Evolutionary conservation across 2,329 filamentous ascomycete species (phyloP), one percentile per base, ranked within the genome.

Genomic region (Camptophora hylomeconis): DNA sequence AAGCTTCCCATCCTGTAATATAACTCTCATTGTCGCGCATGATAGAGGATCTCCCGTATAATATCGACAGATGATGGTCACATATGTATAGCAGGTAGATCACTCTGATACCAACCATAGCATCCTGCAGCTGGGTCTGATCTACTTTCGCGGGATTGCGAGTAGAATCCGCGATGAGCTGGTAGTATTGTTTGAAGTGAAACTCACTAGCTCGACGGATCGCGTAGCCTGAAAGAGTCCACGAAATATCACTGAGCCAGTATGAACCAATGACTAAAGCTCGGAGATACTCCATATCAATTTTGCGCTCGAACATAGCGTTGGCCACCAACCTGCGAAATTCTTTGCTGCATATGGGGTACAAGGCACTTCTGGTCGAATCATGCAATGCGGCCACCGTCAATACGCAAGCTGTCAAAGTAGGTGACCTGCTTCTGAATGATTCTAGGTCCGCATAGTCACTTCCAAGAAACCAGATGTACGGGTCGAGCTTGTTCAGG

Each of bases 191-290:
- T 23, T 58, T 55, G 14, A 60, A 44, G 23, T 53, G 54, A 18
- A 51, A 55, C 33, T 60, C 56, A 3, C 54, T 60, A 5, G 58
- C 56, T 23, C 56, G 45, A 11, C 58, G 52, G 24, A 61, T 56
- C 1, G 56, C 56, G 38, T 58, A 54, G 3, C 56, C 56, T n/a
- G 51, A 54, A 3, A 61, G 41, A 3, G 52, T 60, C 49, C 57
- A 57, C 1, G 56, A 59, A 10, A 68, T 58, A 41, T 70, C 64
- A 13, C 61, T 61, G 6, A 70, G 54, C 66, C 66, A 70, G 38
- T 67, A 69, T 4, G 64, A 61, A 5, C 59, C 65, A 23, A 69
- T 63, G 36, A 65, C 68, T 26, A 70, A 47, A 2, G 63, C 66
- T 17, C 63, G 57, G 29, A 70, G 51, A 38, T 63, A 60, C 36